phyloP scores from a whole-genome alignment of 495 filamentous ascomycete genomes.

The Annulohypoxylon stygium region DNA sequence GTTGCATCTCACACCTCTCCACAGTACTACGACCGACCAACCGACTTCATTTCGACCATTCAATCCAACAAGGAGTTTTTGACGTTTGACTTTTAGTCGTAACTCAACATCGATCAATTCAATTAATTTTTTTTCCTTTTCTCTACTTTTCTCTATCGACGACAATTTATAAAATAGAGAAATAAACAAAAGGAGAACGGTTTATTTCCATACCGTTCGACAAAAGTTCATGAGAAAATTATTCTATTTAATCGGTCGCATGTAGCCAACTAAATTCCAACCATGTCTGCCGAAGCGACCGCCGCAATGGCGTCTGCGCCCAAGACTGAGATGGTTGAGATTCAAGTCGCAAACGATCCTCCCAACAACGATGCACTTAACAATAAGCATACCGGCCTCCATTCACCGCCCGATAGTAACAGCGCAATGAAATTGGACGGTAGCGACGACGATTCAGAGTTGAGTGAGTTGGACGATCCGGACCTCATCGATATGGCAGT shows the following conservation, averaged over 20 bases:
- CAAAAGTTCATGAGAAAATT: constrained; percentile 28
- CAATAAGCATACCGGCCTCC: constrained; percentile 58
- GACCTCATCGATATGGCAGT: constrained; percentile 50
- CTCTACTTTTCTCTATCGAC: not conserved
- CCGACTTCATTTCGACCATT: constrained; percentile 45
- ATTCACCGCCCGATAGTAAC: constrained; percentile 67
- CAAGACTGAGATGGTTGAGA: constrained; percentile 36
- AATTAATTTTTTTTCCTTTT: constrained; percentile 11
- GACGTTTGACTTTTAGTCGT: constrained; percentile 13
- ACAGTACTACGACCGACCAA: constrained; percentile 36
- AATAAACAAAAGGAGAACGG: constrained; percentile 3
- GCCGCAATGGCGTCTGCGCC: constrained; percentile 49
- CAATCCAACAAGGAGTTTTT: constrained; percentile 38
- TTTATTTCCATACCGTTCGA: constrained; percentile 6
- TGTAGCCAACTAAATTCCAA: constrained; percentile 48
- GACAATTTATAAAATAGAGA: constrained; percentile 2
- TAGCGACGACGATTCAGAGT: constrained; percentile 65
- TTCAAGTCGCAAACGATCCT: constrained; percentile 37
- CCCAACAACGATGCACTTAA: constrained; percentile 32
- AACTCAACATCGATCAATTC: constrained; percentile 27
- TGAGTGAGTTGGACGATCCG: constrained; percentile 67
- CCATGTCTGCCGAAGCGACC: constrained; percentile 53
- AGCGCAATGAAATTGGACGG: constrained; percentile 62
- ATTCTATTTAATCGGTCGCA: constrained; percentile 46
- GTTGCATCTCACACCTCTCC: constrained; percentile 36